Evolutionary conservation across 1,284 basidiomycete species (phyloP).

Genomic region (Puccinia coronata): DNA sequence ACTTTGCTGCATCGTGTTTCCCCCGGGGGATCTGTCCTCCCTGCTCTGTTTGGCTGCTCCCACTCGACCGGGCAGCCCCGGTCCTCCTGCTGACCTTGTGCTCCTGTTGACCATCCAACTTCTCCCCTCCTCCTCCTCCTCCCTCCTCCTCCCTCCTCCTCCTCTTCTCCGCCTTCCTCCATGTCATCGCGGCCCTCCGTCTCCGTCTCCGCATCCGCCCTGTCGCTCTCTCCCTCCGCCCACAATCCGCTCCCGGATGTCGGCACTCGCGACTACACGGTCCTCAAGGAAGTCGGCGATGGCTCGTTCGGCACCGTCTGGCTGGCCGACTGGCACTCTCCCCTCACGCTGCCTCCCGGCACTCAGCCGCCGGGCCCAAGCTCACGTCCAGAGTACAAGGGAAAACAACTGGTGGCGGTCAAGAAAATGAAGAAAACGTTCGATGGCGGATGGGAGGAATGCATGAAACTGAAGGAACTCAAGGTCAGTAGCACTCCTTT

Average conservation of each 20-base stretch:
- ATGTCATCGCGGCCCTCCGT: not conserved
- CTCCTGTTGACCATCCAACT: not conserved
- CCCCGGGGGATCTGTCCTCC: not conserved
- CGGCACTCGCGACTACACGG: conserved; percentile 61
- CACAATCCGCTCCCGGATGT: conserved; percentile 37
- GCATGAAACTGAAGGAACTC: conserved; percentile 90
- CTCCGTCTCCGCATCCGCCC: not conserved
- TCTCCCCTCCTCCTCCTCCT: not conserved
- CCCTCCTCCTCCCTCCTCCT: not conserved
- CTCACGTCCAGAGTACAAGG: conserved; percentile 87
- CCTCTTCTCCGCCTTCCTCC: not conserved
- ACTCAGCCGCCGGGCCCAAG: conserved; percentile 71
- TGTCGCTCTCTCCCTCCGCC: conserved; percentile 20
- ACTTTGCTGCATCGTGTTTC: no score
- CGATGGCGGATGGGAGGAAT: conserved; percentile 96
- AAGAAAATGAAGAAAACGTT: conserved; percentile 98
- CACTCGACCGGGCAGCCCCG: not conserved
- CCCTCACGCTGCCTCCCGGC: conserved; percentile 66
- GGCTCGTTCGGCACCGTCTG: conserved; percentile 97
- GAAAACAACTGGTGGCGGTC: conserved; percentile 91
- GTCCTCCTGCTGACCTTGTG: not conserved
- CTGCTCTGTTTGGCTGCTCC: no score
- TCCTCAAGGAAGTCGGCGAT: conserved; percentile 85
- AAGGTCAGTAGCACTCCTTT: conserved; percentile 66
- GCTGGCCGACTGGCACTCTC: conserved; percentile 98